Evolutionary conservation across 352 stramenopile species (phyloP), one percentile per base, ranked within the genome.

Genomic region (Detonula confervacea): DNA sequence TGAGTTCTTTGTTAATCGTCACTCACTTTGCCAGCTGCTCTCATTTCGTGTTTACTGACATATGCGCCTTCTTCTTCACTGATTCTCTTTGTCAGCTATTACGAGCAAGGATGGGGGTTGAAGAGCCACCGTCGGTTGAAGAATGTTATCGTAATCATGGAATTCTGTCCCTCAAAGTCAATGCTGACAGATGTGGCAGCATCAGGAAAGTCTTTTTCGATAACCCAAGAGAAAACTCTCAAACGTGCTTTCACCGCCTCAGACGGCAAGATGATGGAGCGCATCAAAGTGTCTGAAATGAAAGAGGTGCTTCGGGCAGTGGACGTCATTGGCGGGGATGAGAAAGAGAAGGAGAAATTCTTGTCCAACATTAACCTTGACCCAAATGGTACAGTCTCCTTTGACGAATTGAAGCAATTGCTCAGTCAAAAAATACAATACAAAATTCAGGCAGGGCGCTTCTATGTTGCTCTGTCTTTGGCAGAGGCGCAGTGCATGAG

Each of bases 401-500:
- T 93, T 77, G 91, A 93, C 16, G 88, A 95, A 47, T 61, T 95
- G 39, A 95, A 94, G 59, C 84, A 93, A 70, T 84, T 95, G 60
- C 81, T 96, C 0, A 89, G 86, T 30, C 88, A 90, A 68, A 87
- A 92, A 62, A 82, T 94, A 3, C 95, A 94, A 75, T 92, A 95
- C 69, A 87, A 94, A 85, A 83, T 96, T 29, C 88, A 97, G 77
- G 87, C 88, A 66, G 92, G 92, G n/a, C 89, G 93, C 22, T 98
- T 95, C 77, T 94, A 98, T 55, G 96, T 98, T 35, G 96, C 95
- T 1, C 84, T 99, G 44, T 99, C 96, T 9, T 90, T 99, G 47
- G 95, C 96, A 11, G 97, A 99, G 84, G 97, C 96, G 5, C 97
- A 99, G 84, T 98, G 96, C 29, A 95, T 98, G 84, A 94, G 97